phyloP scores from a whole-genome alignment of 139 green algal species.

The Haematococcus lacustris region DNA sequence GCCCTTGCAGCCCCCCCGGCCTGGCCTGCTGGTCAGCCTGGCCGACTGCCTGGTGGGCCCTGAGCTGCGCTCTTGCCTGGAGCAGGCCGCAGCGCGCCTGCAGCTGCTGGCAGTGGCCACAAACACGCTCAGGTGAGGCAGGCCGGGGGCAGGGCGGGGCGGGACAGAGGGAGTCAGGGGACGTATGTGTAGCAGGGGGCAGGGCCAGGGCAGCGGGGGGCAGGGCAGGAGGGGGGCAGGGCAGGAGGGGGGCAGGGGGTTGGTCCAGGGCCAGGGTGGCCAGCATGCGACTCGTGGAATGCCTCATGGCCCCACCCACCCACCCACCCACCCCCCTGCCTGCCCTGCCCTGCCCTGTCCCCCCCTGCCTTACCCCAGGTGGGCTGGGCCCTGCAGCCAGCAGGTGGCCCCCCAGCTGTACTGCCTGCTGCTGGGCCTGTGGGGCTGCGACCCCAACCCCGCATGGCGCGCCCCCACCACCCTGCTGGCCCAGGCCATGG shows the following conservation, averaged over 20 bases:
- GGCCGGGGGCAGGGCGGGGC: not conserved
- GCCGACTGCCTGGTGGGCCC: slow-evolving; percentile 16
- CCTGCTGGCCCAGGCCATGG: slow-evolving; percentile 5
- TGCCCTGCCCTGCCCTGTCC: not conserved
- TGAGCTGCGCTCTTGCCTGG: slow-evolving; percentile 17
- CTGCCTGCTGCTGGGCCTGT: slow-evolving; percentile 52
- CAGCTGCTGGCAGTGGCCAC: slow-evolving; percentile 44
- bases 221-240: too few species aligned
- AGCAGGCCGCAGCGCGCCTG: slow-evolving; percentile 33
- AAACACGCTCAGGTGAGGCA: slow-evolving; percentile 36
- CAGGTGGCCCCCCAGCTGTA: slow-evolving; percentile 46
- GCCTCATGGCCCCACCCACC: too few species aligned
- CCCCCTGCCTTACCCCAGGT: not conserved
- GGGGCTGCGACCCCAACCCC: slow-evolving; percentile 27
- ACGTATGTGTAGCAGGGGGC: too few species aligned
- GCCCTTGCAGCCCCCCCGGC: too few species aligned
- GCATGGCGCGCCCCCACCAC: not conserved
- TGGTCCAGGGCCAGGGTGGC: too few species aligned
- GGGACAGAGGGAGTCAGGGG: too few species aligned
- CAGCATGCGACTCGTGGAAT: too few species aligned
- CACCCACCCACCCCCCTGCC: too few species aligned
- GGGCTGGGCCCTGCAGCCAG: not conserved
- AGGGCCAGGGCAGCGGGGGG: too few species aligned
- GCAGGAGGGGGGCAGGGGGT: too few species aligned
- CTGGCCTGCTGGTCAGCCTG: slow-evolving; percentile 20